Evolutionary conservation across 495 filamentous ascomycete genomes (phyloP), one percentile per base, ranked within the genome.

Genomic region (Schizothecium vesticola): DNA sequence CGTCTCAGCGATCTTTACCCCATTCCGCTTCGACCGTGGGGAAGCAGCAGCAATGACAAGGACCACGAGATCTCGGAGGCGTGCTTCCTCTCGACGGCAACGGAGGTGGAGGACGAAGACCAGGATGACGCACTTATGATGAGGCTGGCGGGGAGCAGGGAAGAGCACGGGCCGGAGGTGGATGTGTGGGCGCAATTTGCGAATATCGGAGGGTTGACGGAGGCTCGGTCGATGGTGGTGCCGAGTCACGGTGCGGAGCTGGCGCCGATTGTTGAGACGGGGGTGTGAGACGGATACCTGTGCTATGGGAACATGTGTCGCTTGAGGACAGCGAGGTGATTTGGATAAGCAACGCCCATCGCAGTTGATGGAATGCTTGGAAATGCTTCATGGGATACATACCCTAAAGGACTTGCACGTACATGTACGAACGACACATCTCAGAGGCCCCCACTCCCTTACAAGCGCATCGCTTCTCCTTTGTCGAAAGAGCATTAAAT

Each of bases 171-270:
- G n/a, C 36, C 25, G 12, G 21, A 24, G 19, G 57, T 56, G 21
- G 73, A 78, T 57, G 73, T 74, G 29, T 80, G 74, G 78, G 74
- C 73, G 43, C 78, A 78, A 65, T 79, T 72, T 33, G 69, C 69
- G 3, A 72, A 76, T 31, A 70, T 79, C 3, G 78, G 78, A 16
- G 77, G 76, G 5, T 43, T 80, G 55, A 78, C 64, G 19, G 71
- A 76, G 36, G n/a, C 43, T 16, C 16, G 43, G 1, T 19, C 43
- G 19, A n/a, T n/a, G 43, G 43, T 1, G 19, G 7, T n/a, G 6
- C 43, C 43, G 43, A 51, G 43, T n/a, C 7, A 51, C 19, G 19
- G 19, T 19, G 16, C 6, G 6, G 43, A 51, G 19, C 43, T 51
- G 43, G 43, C 16, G 19, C 43, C 43, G 16, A 51, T n/a, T n/a